Conservation (phyloP, 352 stramenopile genomes). For the Phytophthora idaei region DNA sequence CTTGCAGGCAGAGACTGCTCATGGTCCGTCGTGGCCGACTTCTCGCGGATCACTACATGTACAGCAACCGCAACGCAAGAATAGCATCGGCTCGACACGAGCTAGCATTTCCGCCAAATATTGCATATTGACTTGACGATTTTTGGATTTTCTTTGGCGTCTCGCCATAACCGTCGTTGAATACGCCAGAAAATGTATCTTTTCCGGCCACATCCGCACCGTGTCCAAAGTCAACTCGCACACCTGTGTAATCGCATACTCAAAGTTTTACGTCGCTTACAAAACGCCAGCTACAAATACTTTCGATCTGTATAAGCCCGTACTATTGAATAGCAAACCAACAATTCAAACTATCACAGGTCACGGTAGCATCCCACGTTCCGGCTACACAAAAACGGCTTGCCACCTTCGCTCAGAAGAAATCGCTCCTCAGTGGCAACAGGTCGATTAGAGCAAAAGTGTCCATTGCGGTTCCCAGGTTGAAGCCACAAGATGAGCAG, state of each 20-base stretch:
- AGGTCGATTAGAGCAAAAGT: conserved; percentile 25
- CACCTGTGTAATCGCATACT: background rate
- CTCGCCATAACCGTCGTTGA: conserved; percentile 1
- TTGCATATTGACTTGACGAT: conserved; percentile 10
- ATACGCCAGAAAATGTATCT: conserved; percentile 20
- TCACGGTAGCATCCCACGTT: background rate
- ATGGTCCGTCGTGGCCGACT: conserved; percentile 28
- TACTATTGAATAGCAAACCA: background rate
- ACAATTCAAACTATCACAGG: no score
- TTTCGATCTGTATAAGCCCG: background rate
- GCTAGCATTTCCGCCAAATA: conserved; percentile 8
- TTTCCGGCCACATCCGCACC: conserved; percentile 5
- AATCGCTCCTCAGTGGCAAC: conserved; percentile 22
- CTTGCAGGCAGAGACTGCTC: conserved; percentile 23
- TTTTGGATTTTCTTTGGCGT: conserved; percentile 29
- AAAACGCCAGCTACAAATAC: background rate
- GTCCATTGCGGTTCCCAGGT: conserved; percentile 7
- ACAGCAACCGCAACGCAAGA: background rate
- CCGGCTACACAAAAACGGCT: conserved; percentile 30
- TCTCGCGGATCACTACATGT: conserved; percentile 1
- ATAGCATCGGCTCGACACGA: conserved; percentile 1
- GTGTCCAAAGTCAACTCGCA: background rate
- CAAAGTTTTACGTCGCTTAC: no score
- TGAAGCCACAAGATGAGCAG: conserved; percentile 34
- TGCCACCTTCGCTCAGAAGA: conserved; percentile 20